Base-by-base conservation (phyloP, 2,329 filamentous ascomycete species). In the Paradendryphiella salina region DNA sequence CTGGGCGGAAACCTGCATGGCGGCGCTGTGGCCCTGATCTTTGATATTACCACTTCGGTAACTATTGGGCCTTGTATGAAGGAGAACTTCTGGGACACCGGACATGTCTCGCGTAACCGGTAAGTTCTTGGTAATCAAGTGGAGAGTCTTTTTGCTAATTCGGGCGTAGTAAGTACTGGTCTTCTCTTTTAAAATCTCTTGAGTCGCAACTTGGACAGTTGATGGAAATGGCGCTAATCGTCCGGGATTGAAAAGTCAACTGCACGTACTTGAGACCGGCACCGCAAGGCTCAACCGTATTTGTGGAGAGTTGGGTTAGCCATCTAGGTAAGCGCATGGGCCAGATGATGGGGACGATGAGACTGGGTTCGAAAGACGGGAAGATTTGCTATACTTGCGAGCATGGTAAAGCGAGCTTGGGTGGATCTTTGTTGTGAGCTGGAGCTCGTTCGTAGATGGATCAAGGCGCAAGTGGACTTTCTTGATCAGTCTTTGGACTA, bases 1-100 rank as follows among this genome's bases (percentile, higher is more conserved):
- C 32, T 46, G 36, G 71, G 73, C 26, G 74, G 74, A 1, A 78
- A 77, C 26, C 73, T 83, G 55, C 81, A 83, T 60, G 81, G 81
- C 15, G 80, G 80, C 5, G 80, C 79, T 2, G 79, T 79, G 2
- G 77, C 79, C 0, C 69, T 80, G 4, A 79, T 83, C 35, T 81
- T 82, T 52, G 82, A 85, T 60, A 79, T 83, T 67, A 75, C 76
- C 46, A 80, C 78, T 1, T 76, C 72, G 5, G 64, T 75, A 6
- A 68, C 75, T 5, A 65, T 77, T 13, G 59, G 54, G 5, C 63
- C 69, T 3, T 59, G 63, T 14, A 59, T 64, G 4, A 55, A 52
- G n/a, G 61, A 70, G 2, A 70, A 67, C 1, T 75, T 74, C 40
- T 80, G 76, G 76, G 66, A 77, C 37, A 64, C 67, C n/a, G 76